phyloP scores from a whole-genome alignment of 163 green algal genomes.

The Scenedesmus sp. region DNA sequence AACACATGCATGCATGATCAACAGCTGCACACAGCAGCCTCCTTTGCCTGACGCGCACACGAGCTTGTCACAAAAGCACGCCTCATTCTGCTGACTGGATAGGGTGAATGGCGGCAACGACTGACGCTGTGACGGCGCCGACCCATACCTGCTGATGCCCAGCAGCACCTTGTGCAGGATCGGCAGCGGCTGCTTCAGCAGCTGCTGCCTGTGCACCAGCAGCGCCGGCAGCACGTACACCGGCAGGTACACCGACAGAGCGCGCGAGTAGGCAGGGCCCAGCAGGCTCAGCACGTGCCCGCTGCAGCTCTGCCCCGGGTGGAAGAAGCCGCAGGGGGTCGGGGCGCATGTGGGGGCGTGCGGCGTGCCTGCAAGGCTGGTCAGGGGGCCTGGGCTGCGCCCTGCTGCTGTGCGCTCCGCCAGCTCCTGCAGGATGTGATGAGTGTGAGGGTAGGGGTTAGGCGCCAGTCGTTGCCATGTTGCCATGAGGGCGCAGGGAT shows the following conservation, averaged over 20 bases:
- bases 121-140: too few relatives aligned
- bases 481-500: too few relatives aligned
- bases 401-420: conserved; percentile 62
- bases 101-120: too few relatives aligned
- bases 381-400: conserved; percentile 51
- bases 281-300: conserved; percentile 67
- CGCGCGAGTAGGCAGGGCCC: conserved; percentile 71
- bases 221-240: conserved; percentile 92
- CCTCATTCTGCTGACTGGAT: too few relatives aligned
- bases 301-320: conserved; percentile 67
- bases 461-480: too few relatives aligned
- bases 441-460: background rate
- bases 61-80: background rate
- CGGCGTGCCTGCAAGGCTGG: conserved; percentile 65
- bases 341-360: conserved; percentile 17
- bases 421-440: conserved; percentile 60
- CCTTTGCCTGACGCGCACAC: background rate
- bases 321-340: conserved; percentile 71
- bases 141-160: conserved; percentile 80
- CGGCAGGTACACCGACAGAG: conserved; percentile 74
- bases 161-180: conserved; percentile 71
- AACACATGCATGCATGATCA: background rate
- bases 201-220: conserved; percentile 86
- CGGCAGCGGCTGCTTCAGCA: conserved; percentile 71
- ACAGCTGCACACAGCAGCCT: background rate